Evolutionary conservation across 139 green algal genomes (phyloP), one percentile per base, ranked within the genome.

Genomic region (Auxenochlorella pyrenoidosa): DNA sequence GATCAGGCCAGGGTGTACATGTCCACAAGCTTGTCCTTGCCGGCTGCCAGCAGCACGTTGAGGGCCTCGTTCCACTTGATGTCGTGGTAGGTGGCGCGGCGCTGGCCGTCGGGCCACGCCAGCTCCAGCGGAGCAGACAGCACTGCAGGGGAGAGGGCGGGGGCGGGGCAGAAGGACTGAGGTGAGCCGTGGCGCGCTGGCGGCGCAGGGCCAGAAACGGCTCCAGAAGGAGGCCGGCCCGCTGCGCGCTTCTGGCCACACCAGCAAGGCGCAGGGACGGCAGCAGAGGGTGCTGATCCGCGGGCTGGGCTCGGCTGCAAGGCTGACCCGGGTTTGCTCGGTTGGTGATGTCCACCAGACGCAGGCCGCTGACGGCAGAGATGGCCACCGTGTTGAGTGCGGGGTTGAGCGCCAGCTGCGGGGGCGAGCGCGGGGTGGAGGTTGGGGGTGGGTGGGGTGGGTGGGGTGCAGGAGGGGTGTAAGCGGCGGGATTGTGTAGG

Each of bases 1-100:
- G 47, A 58, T 6, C 47, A 18, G 47, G 6, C 12, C 47, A 58
- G 82, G 15, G 66, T 47, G 32, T 79, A 86, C 82, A 86, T 75
- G 71, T 87, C 83, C 34, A 87, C 54, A 0, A 72, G 24, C 71
- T 87, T 87, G 83, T 81, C 71, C 51, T 87, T 87, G 34, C 83
- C 83, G 13, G 73, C 83, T 0, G 71, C 83, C 19, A 63, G 73
- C 70, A 87, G 83, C 83, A 87, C 15, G 2, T 60, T 41, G 16
- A 58, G 40, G 10, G 15, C 8, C 71, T 81, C 83, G 71, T 87
- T 81, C 83, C 83, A 87, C 51, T 82, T 82, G 47, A 81, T 28
- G 70, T 87, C 83, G 71, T 87, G 83, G 36, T 87, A 87, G 3
- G 51, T 82, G 51, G 1, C 12, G 59, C 51, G 71, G 36, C 13